Evolutionary conservation across 2,329 filamentous ascomycete genomes (phyloP).

Genomic region (Dendryphion nanum): DNA sequence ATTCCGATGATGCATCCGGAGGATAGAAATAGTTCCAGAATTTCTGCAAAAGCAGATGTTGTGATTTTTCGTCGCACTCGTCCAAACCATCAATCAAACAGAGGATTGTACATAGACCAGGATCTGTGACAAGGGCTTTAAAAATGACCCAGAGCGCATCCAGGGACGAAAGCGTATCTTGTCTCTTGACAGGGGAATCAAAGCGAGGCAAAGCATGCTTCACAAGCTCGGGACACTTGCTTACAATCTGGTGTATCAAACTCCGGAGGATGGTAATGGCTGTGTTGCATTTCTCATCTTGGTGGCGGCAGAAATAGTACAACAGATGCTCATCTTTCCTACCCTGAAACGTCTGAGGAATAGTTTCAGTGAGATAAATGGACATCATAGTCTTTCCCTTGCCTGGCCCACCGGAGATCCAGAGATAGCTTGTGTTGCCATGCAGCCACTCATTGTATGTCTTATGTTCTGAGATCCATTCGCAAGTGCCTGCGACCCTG

Average conservation of each 20-base stretch:
- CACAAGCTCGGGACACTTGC: slow-evolving; percentile 5
- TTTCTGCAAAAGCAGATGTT: not conserved
- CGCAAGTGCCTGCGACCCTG: slow-evolving; percentile 19
- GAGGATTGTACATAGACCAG: not conserved
- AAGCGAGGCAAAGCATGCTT: not conserved
- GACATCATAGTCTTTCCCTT: slow-evolving; percentile 36
- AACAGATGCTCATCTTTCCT: slow-evolving; percentile 2
- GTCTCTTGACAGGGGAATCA: not conserved
- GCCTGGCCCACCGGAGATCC: slow-evolving; percentile 24
- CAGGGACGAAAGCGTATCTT: not conserved
- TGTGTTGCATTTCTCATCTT: slow-evolving; percentile 25
- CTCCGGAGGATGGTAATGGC: slow-evolving; percentile 19
- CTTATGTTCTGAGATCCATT: slow-evolving; percentile 22
- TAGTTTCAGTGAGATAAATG: slow-evolving; percentile 24
- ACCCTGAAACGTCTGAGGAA: slow-evolving; percentile 1
- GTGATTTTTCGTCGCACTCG: not conserved
- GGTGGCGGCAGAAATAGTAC: slow-evolving; percentile 25
- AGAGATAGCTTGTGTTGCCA: slow-evolving; percentile 9
- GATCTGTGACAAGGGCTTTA: not conserved
- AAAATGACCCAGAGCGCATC: not conserved
- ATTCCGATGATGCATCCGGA: too few species aligned
- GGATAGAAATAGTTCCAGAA: not conserved
- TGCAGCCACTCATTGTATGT: slow-evolving; percentile 13
- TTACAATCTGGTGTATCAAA: slow-evolving; percentile 22
- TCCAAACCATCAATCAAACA: not conserved